These are phyloP conservation scores for Podospora tetraspora DNA, from an alignment of 495 filamentous ascomycete species.

Conservation along the genomic window DNA sequence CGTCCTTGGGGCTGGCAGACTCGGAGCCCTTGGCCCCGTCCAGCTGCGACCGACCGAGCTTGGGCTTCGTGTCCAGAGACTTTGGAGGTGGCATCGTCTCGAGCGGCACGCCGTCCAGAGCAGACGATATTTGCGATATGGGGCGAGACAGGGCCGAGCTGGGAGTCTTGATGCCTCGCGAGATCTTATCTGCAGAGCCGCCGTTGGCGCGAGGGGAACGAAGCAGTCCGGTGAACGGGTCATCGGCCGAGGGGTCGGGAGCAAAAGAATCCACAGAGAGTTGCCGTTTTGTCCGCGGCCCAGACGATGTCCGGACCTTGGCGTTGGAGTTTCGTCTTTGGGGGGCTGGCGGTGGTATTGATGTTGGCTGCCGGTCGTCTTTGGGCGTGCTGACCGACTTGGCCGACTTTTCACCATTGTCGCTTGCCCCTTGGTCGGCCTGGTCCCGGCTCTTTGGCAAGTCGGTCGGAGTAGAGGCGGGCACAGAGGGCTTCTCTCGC, in stretches of 20 bases:
- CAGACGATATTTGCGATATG: slow-evolving; percentile 36
- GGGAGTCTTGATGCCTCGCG: slow-evolving; percentile 32
- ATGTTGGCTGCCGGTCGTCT: slow-evolving; percentile 16
- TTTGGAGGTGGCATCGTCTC: slow-evolving; percentile 36
- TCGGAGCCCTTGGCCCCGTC: slow-evolving; percentile 17
- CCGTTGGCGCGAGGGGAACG: slow-evolving; percentile 32
- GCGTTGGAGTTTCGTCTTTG: slow-evolving; percentile 43
- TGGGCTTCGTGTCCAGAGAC: slow-evolving; percentile 22
- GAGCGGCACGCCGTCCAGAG: slow-evolving; percentile 31
- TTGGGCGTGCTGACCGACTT: not conserved
- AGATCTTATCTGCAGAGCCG: slow-evolving; percentile 28
- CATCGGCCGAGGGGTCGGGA: slow-evolving; percentile 22
- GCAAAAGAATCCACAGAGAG: slow-evolving; percentile 36
- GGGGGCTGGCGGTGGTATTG: slow-evolving; percentile 13
- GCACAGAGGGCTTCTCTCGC: not conserved
- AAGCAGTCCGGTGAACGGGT: slow-evolving; percentile 26
- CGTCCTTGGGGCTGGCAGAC: slow-evolving; percentile 16
- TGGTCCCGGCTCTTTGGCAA: not conserved
- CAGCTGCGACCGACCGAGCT: slow-evolving; percentile 17
- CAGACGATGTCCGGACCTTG: slow-evolving; percentile 35
- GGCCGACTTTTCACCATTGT: not conserved
- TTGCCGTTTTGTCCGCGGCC: slow-evolving; percentile 34
- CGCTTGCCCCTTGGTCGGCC: not conserved
- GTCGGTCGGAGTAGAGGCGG: not conserved
- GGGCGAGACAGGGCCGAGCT: slow-evolving; percentile 33